Base-by-base conservation (phyloP, 441 rosid genomes). In the Francoa sonchifolia region DNA sequence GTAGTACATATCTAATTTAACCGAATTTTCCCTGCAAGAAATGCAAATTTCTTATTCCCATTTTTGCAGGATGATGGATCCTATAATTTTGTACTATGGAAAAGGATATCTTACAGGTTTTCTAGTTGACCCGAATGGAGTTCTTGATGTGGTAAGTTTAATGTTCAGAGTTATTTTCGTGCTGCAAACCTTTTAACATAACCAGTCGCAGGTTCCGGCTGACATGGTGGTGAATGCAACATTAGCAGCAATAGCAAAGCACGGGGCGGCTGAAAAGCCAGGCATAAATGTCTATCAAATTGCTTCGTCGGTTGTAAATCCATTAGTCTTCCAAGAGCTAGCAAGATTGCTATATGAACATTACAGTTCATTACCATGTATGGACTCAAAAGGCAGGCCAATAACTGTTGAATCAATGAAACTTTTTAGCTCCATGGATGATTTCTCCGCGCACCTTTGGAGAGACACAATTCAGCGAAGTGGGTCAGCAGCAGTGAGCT, bases 201-300 rank as follows among this genome's bases (percentile, higher is more conserved):
- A 17, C 3, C n/a, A 10, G 0, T 39, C 54, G 33, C 62, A 74
- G 87, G 87, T 90, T 23, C 98, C 94, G 4, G 94, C 81, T 27
- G 96, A 85, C 54, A 82, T 85, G 79, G 98, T 90, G 1, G 96
- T 82, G 1, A 89, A 89, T 50, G 94, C 98, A 32, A 79, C 79
- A 19, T 44, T 89, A 56, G 98, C 94, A 53, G 96, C 98, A 57
- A 76, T 89, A n/a, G 92, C 93, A 8, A 66, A 41, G 44, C 98
- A 82, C 19, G 96, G 85, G 40, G 55, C 13, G 63, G 55, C 59
- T 1, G 62, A 54, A 12, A 78, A 85, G 58, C 67, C 89, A 12
- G 89, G 68, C 6, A 68, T 79, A 26, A 73, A 65, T 21, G 67
- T 85, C 44, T 90, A 82, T 67, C 94, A 85, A 63, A 73, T 85